phyloP scores from a whole-genome alignment of 345 rosid species.

The Acer campestre region DNA sequence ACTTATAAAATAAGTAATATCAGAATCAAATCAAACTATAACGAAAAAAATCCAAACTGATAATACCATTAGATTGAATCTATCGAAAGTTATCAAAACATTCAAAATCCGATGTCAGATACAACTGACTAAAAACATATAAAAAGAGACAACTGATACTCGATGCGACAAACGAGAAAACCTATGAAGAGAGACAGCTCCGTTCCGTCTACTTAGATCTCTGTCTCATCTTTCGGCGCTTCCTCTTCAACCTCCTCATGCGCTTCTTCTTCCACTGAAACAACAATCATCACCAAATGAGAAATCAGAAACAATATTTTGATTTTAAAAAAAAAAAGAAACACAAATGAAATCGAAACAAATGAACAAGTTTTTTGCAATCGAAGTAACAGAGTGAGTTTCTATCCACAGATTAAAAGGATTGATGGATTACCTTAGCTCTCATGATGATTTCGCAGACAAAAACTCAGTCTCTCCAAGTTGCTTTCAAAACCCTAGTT shows the following conservation, averaged over 20 bases:
- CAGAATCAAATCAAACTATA: background rate
- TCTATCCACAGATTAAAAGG: background rate
- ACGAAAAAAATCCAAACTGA: conserved; percentile 1
- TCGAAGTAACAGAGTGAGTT: background rate
- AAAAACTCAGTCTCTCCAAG: background rate
- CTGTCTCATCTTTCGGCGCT: conserved; percentile 48
- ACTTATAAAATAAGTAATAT: background rate
- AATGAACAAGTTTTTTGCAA: background rate
- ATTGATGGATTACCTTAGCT: conserved; percentile 21
- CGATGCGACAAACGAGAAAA: background rate
- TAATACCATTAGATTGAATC: conserved; percentile 15
- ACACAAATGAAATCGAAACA: background rate
- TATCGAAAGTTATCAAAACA: conserved; percentile 3
- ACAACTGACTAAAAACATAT: conserved; percentile 12
- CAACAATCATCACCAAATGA: background rate
- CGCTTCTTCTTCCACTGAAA: conserved; percentile 46
- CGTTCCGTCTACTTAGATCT: conserved; percentile 39
- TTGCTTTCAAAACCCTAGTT: conserved; percentile 1
- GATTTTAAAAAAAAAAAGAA: background rate
- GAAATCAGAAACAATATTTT: background rate
- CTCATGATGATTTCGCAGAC: conserved; percentile 20
- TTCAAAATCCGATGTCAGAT: conserved; percentile 12
- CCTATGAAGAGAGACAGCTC: conserved; percentile 18
- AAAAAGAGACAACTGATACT: background rate
- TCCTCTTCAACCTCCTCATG: conserved; percentile 43